These are phyloP conservation scores for Fusarium buxicola DNA, from an alignment of 2,329 filamentous ascomycete genomes.

Conservation along the genomic window DNA sequence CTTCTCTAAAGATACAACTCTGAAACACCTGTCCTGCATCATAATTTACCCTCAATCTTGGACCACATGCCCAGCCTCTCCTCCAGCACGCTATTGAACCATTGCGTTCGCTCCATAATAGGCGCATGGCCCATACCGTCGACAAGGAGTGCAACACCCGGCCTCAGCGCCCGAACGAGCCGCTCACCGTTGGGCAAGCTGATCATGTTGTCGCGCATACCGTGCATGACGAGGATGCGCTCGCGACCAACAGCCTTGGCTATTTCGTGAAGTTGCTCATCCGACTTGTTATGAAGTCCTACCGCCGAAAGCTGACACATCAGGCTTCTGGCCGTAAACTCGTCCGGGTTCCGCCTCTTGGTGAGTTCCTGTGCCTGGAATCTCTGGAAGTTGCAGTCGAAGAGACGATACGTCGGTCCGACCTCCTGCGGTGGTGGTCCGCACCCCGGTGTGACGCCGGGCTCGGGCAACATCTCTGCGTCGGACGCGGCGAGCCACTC, in stretches of 20 bases:
- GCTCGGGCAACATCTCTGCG: slow-evolving; percentile 61
- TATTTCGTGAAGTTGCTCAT: slow-evolving; percentile 62
- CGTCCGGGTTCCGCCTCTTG: slow-evolving; percentile 72
- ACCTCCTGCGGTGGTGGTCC: slow-evolving; percentile 47
- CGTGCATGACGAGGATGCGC: slow-evolving; percentile 82
- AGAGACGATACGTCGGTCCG: slow-evolving; percentile 62
- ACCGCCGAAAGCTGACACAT: slow-evolving; percentile 82
- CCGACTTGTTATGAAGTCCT: slow-evolving; percentile 82
- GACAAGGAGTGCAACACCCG: slow-evolving; percentile 70
- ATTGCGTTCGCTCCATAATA: slow-evolving; percentile 75
- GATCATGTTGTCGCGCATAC: slow-evolving; percentile 82
- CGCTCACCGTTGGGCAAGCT: slow-evolving; percentile 75
- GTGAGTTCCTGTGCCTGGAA: slow-evolving; percentile 82
- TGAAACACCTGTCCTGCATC: not conserved
- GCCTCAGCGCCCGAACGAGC: slow-evolving; percentile 73
- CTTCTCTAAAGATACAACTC: not conserved
- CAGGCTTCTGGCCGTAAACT: slow-evolving; percentile 76
- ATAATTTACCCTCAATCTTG: slow-evolving; percentile 51
- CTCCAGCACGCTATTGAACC: slow-evolving; percentile 75
- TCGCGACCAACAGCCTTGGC: slow-evolving; percentile 77
- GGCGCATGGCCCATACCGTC: slow-evolving; percentile 82
- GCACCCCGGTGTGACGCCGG: slow-evolving; percentile 55
- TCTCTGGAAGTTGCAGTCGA: slow-evolving; percentile 82
- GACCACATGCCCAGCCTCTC: slow-evolving; percentile 66
- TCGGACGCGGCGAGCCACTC: slow-evolving; percentile 74